Base-by-base conservation (phyloP, 176 grass and related monocot genomes). In the Ananas comosus region DNA sequence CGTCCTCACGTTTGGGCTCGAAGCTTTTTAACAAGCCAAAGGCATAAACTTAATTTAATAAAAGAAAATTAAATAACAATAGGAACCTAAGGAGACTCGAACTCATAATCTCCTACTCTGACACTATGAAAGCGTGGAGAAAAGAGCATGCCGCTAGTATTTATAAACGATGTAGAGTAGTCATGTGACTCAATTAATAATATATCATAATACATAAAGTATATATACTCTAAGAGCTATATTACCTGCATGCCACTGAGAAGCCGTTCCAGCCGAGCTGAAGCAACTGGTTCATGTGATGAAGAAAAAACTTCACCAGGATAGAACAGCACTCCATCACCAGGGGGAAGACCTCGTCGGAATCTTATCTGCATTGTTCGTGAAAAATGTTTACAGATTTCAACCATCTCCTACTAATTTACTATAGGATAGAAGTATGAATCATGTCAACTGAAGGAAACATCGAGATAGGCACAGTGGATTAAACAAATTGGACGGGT, bases 181-280 rank as follows among this genome's bases (percentile, higher is more conserved):
- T 12, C 0, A 6, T 61, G 72, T 23, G 54, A 47, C 63, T 65
- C 21, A 59, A 70, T 61, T 48, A 71, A 59, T 59, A 28, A 51
- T 13, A 56, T 3, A 3, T 53, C 73, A 3, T 47, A 9, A 68
- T 47, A 70, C 68, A 78, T 67, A 2, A 58, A 12, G 10, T 42
- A 5, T 78, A 66, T 66, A 25, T 22, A 64, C 6, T 1, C 17
- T 70, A 51, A 70, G 13, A 57, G 53, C 14, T 50, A 78, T 70
- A 59, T 79, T 84, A 99, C 89, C 89, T 99, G 94, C 89, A 99
- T 92, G 80, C 94, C 89, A 78, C 87, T 90, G 78, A 99, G 89
- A 83, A 86, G 83, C n/a, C 87, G 86, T 70, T 99, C 94, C 57
- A 99, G 83, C 50, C 89, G 83, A 64, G 79, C 76, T 65, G 94